Conservation (phyloP, 1,284 basidiomycete genomes). For the Hymenochaete sp. region DNA sequence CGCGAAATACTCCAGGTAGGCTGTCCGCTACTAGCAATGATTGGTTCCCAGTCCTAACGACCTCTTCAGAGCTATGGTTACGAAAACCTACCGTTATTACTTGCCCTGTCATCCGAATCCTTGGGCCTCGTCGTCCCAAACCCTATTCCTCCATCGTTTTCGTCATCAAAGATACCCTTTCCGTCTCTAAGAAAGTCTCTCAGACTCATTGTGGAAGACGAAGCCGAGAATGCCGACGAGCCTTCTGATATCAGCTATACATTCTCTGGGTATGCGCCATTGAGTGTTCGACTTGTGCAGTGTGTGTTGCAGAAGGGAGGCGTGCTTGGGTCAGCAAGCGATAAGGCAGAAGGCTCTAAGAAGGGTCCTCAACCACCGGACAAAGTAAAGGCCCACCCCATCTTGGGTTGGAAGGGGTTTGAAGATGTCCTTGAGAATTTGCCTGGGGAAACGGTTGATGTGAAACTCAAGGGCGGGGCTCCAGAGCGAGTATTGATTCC, state of each 20-base stretch:
- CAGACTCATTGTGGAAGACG: constrained; percentile 85
- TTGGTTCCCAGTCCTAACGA: not conserved
- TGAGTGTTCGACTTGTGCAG: constrained; percentile 87
- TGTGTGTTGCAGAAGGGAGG: constrained; percentile 87
- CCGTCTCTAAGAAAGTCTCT: constrained; percentile 70
- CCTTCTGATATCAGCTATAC: constrained; percentile 92
- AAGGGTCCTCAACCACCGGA: constrained; percentile 32
- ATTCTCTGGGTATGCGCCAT: constrained; percentile 95
- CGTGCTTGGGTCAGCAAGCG: constrained; percentile 60
- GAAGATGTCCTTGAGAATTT: constrained; percentile 80
- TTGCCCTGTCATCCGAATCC: constrained; percentile 68
- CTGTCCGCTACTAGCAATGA: constrained; percentile 13
- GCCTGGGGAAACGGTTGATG: constrained; percentile 82
- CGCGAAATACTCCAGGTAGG: constrained; percentile 83
- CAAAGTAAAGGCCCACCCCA: constrained; percentile 74
- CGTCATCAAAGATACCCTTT: constrained; percentile 58
- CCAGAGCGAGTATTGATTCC: too few relatives aligned
- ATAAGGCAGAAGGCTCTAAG: constrained; percentile 34
- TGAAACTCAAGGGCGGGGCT: constrained; percentile 44
- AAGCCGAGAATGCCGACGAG: constrained; percentile 63
- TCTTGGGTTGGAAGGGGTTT: constrained; percentile 94
- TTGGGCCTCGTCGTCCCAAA: constrained; percentile 60
- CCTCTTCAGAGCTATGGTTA: constrained; percentile 69
- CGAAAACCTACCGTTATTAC: constrained; percentile 75
- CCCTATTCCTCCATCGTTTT: constrained; percentile 46